Evolutionary conservation across 1,139 yeast species (phyloP).

Genomic region (Nakaseomyces sp.): DNA sequence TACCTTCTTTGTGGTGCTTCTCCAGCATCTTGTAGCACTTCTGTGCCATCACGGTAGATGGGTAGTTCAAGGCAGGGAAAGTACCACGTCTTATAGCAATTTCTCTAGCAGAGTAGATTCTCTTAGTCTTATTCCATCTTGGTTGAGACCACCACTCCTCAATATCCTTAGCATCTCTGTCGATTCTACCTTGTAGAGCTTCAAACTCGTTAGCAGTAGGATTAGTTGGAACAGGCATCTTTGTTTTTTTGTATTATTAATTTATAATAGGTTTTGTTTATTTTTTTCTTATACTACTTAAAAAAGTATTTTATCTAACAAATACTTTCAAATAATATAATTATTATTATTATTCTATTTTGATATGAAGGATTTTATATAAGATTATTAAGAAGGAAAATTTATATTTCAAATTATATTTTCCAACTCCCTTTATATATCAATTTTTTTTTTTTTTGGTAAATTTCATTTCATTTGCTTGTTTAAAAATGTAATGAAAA

Average conservation of each 20-base stretch:
- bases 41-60: slow-evolving; percentile 75
- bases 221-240: slow-evolving; percentile 13
- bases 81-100: slow-evolving; percentile 86
- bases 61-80: slow-evolving; percentile 50
- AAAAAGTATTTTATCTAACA: no score
- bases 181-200: slow-evolving; percentile 14
- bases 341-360: no score
- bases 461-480: no score
- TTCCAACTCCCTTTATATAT: no score
- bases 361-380: no score
- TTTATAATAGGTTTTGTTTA: neutral
- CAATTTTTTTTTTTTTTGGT: no score
- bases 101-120: slow-evolving; percentile 83
- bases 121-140: slow-evolving; percentile 81
- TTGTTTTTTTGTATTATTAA: slow-evolving; percentile 1
- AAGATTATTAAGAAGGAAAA: no score
- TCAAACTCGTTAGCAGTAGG: slow-evolving; percentile 15
- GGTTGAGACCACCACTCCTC: slow-evolving; percentile 88
- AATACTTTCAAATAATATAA: no score
- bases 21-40: slow-evolving; percentile 63
- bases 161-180: slow-evolving; percentile 62
- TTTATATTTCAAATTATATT: no score
- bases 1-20: slow-evolving; percentile 64
- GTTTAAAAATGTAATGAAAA: no score
- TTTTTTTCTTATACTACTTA: no score